Percentiles rank a stretch among this genome's conserved stretches.
phyloP scores from a whole-genome alignment of 2,329 filamentous ascomycete species.

The Ophiostoma quercus region DNA sequence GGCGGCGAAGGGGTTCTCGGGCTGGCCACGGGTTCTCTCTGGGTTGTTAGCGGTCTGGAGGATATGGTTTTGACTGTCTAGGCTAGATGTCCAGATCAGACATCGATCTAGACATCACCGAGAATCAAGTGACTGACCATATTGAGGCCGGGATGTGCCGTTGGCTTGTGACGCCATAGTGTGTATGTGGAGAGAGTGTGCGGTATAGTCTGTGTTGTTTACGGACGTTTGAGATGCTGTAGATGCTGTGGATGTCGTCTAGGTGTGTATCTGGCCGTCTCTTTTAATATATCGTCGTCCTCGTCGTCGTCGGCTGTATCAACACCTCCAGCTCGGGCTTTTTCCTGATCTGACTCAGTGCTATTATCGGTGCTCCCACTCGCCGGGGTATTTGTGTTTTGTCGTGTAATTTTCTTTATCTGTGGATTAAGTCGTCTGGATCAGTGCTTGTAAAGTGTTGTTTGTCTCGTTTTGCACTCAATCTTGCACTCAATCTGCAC shows the following conservation, averaged over 20 bases:
- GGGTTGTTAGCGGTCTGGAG: background rate
- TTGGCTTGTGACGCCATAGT: slow-evolving; percentile 19
- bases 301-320: background rate
- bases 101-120: slow-evolving; percentile 14
- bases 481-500: background rate
- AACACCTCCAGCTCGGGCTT: background rate
- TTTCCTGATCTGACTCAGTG: slow-evolving; percentile 1
- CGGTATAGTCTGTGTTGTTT: background rate
- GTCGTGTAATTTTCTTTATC: slow-evolving; percentile 8
- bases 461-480: background rate
- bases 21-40: slow-evolving; percentile 32
- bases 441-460: background rate
- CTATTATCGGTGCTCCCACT: slow-evolving; percentile 10
- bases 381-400: background rate
- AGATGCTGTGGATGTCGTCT: background rate
- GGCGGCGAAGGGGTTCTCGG: slow-evolving; percentile 83
- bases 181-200: background rate
- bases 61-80: no score
- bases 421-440: background rate
- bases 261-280: no score
- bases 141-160: slow-evolving; percentile 22
- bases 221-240: background rate
- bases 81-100: background rate
- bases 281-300: background rate
- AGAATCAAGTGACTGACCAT: slow-evolving; percentile 24